Conservation (phyloP, 139 green algal species). For the Pseudopediastrum boryanum region DNA sequence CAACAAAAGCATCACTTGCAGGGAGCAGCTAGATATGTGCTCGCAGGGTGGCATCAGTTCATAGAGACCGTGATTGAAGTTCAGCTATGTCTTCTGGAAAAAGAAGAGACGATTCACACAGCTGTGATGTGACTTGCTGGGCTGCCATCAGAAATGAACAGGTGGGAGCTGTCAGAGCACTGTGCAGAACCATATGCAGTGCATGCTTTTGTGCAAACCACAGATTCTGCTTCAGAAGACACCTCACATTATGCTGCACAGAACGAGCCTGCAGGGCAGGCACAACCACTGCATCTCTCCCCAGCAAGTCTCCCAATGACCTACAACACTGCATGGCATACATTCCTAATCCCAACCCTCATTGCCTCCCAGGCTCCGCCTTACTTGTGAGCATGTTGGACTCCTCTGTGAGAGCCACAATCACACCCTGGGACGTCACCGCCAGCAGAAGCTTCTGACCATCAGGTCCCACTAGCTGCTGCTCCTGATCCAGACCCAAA, state of each 20-base stretch:
- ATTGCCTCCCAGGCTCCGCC: not conserved
- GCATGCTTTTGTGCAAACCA: not conserved
- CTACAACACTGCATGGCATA: not conserved
- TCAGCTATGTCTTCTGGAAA: too few species aligned
- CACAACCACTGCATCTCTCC: not conserved
- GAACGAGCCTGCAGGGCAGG: not conserved
- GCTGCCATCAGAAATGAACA: too few species aligned
- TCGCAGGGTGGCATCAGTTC: too few species aligned
- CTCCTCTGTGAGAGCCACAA: constrained; percentile 4
- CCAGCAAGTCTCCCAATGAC: too few species aligned
- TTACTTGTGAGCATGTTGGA: constrained; percentile 7
- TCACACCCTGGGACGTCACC: not conserved
- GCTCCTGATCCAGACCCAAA: not conserved
- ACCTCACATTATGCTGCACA: not conserved
- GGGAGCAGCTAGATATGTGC: too few species aligned
- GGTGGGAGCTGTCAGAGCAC: too few species aligned
- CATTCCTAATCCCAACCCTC: not conserved
- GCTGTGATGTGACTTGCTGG: too few species aligned
- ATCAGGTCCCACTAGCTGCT: constrained; percentile 7
- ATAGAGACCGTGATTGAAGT: too few species aligned
- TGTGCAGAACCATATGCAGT: too few species aligned
- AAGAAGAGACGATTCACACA: too few species aligned
- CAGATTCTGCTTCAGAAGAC: not conserved
- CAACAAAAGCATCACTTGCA: too few species aligned
- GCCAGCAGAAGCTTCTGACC: not conserved